A percentile compares a stretch with the other conserved stretches of the same genome.
Conservation (phyloP, 2,329 filamentous ascomycete genomes). For the Aspergillus sclerotialis region DNA sequence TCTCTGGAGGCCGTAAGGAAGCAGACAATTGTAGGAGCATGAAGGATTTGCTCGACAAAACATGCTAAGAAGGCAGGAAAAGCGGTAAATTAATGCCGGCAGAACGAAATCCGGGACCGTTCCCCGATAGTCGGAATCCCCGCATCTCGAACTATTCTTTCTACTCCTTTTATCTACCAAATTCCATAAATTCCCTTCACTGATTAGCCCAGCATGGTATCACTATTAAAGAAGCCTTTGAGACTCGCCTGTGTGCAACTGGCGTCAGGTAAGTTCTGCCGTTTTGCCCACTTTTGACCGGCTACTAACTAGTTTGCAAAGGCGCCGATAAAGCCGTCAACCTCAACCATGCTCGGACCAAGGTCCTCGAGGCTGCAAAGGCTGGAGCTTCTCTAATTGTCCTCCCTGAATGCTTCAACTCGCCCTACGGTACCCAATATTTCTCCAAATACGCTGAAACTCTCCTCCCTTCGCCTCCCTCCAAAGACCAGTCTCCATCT, state of each 20-base stretch:
- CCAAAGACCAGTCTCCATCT: slow-evolving; percentile 64
- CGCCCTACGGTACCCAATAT: slow-evolving; percentile 84
- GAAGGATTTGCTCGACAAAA: too few relatives aligned
- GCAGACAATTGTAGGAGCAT: too few relatives aligned
- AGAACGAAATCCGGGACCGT: too few relatives aligned
- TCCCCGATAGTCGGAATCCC: too few relatives aligned
- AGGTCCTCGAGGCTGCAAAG: slow-evolving; percentile 72
- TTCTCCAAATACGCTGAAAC: slow-evolving; percentile 90
- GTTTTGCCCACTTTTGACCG: neutral
- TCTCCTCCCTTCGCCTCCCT: slow-evolving; percentile 70
- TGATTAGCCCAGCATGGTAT: slow-evolving; percentile 42
- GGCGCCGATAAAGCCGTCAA: slow-evolving; percentile 78
- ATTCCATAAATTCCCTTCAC: neutral
- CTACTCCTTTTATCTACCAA: neutral
- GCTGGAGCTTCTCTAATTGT: slow-evolving; percentile 79
- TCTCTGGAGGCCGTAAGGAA: too few relatives aligned
- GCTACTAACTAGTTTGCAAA: slow-evolving; percentile 21
- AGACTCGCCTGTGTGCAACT: slow-evolving; percentile 79
- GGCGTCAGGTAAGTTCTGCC: slow-evolving; percentile 51
- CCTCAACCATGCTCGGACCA: slow-evolving; percentile 69
- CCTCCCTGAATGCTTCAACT: slow-evolving; percentile 98
- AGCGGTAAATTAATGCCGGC: too few relatives aligned
- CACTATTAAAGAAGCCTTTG: slow-evolving; percentile 65
- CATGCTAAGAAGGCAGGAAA: too few relatives aligned
- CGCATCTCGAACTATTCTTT: slow-evolving; percentile 1